Base-by-base conservation (phyloP, 306 rosid genomes). In the Citrullus mucosospermus region DNA sequence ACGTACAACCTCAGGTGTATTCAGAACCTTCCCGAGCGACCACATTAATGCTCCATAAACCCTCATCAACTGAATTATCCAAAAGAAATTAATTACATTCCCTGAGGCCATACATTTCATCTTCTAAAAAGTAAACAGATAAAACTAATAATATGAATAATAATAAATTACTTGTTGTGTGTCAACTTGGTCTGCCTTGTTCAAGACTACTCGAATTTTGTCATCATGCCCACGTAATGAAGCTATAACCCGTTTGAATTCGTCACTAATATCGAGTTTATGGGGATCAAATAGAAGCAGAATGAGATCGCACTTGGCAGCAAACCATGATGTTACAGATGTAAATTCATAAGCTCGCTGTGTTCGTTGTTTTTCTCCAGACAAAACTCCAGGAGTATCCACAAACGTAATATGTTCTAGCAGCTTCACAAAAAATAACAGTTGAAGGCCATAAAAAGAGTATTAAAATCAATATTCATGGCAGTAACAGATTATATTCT, bases 241-340 rank as follows among this genome's bases (percentile, higher is more conserved):
- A 72, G 96, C 76, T 79, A 95, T 95, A 59, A 95, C 99, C 28
- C 99, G 96, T 80, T 88, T 92, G 88, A 95, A 95, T 77, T 95
- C 99, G 77, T 95, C 99, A 43, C 99, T 95, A 39, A 95, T 84
- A 74, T 95, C 99, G n/a, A 95, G 98, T 72, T 95, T 95, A 85
- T 95, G 96, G 80, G 99, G 99, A 86, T 95, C 99, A 81, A 95
- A 95, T 34, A 95, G 30, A 79, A 95, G 99, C 13, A 95, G 88
- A 78, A 95, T 92, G 38, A 95, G 84, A 85, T 95, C 99, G 78
- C 91, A 89, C 84, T 92, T 95, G 1, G 97, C 86, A 83, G 99
- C 99, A 88, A 95, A 92, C 99, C 99, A 95, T n/a, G 99, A 92
- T 38, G 97, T 95, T 54, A 95, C 97, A 18, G 97, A 97, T 0